phyloP scores from a whole-genome alignment of 1,139 yeast genomes.

The Hemisphaericaspora xylofermentans region DNA sequence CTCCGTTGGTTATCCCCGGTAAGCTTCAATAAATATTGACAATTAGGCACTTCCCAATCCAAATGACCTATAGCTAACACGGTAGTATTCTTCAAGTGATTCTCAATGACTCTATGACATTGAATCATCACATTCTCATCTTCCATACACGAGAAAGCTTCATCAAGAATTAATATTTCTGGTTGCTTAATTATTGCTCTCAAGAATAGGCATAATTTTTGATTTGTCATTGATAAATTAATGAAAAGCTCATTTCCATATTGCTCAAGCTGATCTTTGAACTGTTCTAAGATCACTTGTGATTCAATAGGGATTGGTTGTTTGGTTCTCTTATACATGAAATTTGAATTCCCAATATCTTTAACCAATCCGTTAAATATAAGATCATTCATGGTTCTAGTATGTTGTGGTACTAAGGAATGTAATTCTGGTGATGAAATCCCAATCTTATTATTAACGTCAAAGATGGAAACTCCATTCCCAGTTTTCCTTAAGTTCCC shows the following conservation, averaged over 20 bases:
- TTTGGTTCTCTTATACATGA: constrained; percentile 24
- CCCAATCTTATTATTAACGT: constrained; percentile 77
- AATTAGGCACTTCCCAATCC: constrained; percentile 42
- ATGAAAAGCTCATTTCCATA: constrained; percentile 42
- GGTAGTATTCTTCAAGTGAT: constrained; percentile 57
- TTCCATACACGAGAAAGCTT: constrained; percentile 91
- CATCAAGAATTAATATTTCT: constrained; percentile 76
- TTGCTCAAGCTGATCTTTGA: constrained; percentile 28
- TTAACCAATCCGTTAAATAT: constrained; percentile 69
- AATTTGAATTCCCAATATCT: constrained; percentile 58
- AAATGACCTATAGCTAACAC: constrained; percentile 80
- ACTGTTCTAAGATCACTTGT: constrained; percentile 20
- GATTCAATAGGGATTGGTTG: constrained; percentile 16
- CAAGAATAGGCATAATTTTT: constrained; percentile 72
- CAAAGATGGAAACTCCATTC: constrained; percentile 65
- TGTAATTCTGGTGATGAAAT: constrained; percentile 91
- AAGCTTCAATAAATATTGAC: constrained; percentile 36
- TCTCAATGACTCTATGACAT: constrained; percentile 64
- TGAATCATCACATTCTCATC: constrained; percentile 53
- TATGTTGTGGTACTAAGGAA: constrained; percentile 64
- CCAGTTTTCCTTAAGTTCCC: constrained; percentile 76
- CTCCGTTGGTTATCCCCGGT: constrained; percentile 32
- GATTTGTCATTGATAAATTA: constrained; percentile 66
- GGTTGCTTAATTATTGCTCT: constrained; percentile 80
- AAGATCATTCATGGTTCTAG: constrained; percentile 53